Base-by-base conservation (phyloP, 352 stramenopile species). In the Phytophthora tentaculata region DNA sequence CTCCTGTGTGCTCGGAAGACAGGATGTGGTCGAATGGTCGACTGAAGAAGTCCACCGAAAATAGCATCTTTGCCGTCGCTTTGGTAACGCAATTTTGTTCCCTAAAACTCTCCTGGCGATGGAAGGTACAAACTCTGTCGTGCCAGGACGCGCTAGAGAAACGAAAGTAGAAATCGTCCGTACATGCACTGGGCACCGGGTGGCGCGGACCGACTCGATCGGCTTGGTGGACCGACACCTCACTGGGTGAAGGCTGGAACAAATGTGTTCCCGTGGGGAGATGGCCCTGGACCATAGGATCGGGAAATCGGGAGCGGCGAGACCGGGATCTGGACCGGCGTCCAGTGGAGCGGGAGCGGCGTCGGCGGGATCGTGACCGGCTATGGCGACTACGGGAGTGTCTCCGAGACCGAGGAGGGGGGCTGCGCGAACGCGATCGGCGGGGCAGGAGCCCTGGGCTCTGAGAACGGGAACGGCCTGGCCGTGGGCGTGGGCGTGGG, bases 21-120 rank as follows among this genome's bases (percentile, higher is more conserved):
- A 56, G 29, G 29, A 64, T 56, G 7, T 64, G 32, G 17, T 56
- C 45, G 32, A 64, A 56, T 3, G 48, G 48, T 1, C 45, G 22
- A 12, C 23, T 52, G 45, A 52, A 52, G 8, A 52, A 52, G 6
- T 52, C 23, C 3, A 52, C 45, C 4, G 14, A 29, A 14, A 35
- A 52, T 19, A 52, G 14, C 44, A 29, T 51, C 13, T 52, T 35
- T 3, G 45, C 14, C 9, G 45, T 52, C 12, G n/a, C 12, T 26
- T 52, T 52, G 22, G 45, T 29, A 10, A 16, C 45, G 1, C 22
- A 22, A 10, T 35, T 35, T 3, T 10, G 45, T 7, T 22, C 12
- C 5, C 23, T 22, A 13, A 52, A 52, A 4, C 45, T 13, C 23
- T 52, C 45, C 17, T 35, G 45, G 13, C 20, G 45, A 5, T 20